These are phyloP conservation scores for Trametes elegans DNA, from an alignment of 768 basidiomycete species.

Conservation along the genomic window DNA sequence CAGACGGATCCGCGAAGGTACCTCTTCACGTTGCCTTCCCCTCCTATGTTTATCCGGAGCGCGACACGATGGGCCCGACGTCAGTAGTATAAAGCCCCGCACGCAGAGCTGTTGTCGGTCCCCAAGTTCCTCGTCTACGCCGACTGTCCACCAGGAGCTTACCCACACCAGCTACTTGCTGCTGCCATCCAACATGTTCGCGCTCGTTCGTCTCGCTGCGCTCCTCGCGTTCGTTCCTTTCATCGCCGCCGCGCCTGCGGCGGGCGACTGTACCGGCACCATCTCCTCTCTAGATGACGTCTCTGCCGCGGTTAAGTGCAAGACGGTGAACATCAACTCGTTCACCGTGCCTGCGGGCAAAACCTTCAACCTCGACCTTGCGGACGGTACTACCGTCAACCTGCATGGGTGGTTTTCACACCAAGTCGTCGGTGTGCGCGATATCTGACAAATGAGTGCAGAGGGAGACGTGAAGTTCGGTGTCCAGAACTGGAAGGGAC, in stretches of 20 bases:
- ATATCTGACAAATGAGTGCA: too few species aligned
- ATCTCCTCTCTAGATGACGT: constrained; percentile 57
- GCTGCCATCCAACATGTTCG: constrained; percentile 1
- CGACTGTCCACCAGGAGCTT: neutral
- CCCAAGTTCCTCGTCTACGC: neutral
- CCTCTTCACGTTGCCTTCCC: neutral
- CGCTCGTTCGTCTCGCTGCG: constrained; percentile 9
- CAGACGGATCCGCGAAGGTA: neutral
- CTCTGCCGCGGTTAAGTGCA: constrained; percentile 49
- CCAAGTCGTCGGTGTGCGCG: too few species aligned
- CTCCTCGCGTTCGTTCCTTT: constrained; percentile 9
- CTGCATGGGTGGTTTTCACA: constrained; percentile 56
- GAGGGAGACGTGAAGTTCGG: constrained; percentile 60
- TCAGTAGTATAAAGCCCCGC: neutral
- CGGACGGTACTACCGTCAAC: constrained; percentile 53
- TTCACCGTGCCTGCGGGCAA: constrained; percentile 58
- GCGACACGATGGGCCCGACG: neutral
- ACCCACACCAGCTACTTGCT: neutral
- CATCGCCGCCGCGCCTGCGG: constrained; percentile 1
- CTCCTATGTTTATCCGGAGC: neutral
- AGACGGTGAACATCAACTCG: constrained; percentile 51
- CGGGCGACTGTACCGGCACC: constrained; percentile 43
- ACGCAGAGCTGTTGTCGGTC: too few species aligned
- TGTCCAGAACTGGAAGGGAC: constrained; percentile 49
- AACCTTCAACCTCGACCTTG: constrained; percentile 46